Conservation (phyloP, 1,284 basidiomycete genomes). For the Leccinum pachyderme region DNA sequence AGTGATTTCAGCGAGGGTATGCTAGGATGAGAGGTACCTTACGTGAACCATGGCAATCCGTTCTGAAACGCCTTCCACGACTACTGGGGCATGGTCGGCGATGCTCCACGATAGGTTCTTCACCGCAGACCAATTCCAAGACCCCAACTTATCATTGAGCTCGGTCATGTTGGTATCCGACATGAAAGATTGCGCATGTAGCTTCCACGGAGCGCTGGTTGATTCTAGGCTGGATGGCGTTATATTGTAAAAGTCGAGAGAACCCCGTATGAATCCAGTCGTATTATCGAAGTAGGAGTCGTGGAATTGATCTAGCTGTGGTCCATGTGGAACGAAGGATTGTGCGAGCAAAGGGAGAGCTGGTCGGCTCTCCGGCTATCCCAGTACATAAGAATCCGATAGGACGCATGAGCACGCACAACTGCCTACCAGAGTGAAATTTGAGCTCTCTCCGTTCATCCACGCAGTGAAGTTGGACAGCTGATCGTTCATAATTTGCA, state of each 20-base stretch:
- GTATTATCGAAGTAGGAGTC: conserved; percentile 72
- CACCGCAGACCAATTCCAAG: conserved; percentile 69
- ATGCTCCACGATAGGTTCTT: conserved; percentile 64
- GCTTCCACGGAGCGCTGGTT: conserved; percentile 45
- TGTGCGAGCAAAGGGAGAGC: conserved; percentile 49
- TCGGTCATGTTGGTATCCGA: conserved; percentile 50
- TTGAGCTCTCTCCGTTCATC: conserved; percentile 64
- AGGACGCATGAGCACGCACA: neutral
- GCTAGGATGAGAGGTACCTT: conserved; percentile 27
- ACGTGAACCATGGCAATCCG: conserved; percentile 64
- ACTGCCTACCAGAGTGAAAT: conserved; percentile 65
- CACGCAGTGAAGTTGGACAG: conserved; percentile 70
- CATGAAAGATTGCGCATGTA: conserved; percentile 49
- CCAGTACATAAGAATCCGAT: conserved; percentile 4
- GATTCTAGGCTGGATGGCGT: conserved; percentile 43
- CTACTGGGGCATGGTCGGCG: conserved; percentile 49
- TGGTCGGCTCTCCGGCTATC: conserved; percentile 50
- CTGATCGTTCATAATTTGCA: conserved; percentile 56
- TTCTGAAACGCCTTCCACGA: conserved; percentile 33
- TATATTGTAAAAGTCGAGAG: conserved; percentile 61
- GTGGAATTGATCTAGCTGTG: conserved; percentile 41
- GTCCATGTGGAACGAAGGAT: conserved; percentile 47
- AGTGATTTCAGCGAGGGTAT: neutral
- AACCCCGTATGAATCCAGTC: conserved; percentile 72
- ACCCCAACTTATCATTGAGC: conserved; percentile 44